Evolutionary conservation across 208 protist species (phyloP).

Genomic region (Endotrypanum monterogeii): DNA sequence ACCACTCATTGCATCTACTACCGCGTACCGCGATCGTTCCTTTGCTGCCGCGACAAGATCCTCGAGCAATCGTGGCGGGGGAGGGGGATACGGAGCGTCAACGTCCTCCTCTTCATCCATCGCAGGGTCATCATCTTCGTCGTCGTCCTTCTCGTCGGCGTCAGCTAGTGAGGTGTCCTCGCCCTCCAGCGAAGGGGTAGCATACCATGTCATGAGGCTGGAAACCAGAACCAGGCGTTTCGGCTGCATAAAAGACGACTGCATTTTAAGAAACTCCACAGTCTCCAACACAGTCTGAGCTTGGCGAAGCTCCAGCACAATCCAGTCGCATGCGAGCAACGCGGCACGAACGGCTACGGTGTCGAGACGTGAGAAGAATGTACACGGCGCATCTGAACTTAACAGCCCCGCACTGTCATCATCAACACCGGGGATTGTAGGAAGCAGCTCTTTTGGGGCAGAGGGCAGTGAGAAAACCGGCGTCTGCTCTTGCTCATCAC

Average conservation of each 20-base stretch:
- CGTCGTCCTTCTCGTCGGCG: conserved; percentile 10
- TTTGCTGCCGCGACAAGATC: conserved; percentile 14
- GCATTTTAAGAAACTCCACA: conserved; percentile 62
- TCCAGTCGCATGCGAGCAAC: conserved; percentile 69
- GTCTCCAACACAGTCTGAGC: conserved; percentile 85
- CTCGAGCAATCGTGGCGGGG: conserved; percentile 25
- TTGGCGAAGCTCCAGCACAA: conserved; percentile 82
- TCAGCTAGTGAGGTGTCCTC: background rate
- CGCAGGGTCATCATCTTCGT: conserved; percentile 32
- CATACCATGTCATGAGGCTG: conserved; percentile 89
- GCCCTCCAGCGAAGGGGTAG: conserved; percentile 66
- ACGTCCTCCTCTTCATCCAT: conserved; percentile 20
- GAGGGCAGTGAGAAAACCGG: background rate
- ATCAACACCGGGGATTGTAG: background rate
- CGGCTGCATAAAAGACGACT: conserved; percentile 54
- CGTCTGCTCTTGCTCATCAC: background rate
- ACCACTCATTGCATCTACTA: conserved; percentile 30
- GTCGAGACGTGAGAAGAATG: conserved; percentile 71
- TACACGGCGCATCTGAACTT: background rate
- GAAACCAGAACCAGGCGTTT: conserved; percentile 91
- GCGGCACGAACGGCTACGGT: conserved; percentile 49
- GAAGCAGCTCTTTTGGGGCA: background rate
- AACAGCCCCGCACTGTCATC: background rate
- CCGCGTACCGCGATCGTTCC: conserved; percentile 21
- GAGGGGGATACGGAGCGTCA: conserved; percentile 45